These are phyloP conservation scores for Phytopythium chamaehyphon DNA, from an alignment of 352 stramenopile species.

Conservation along the genomic window DNA sequence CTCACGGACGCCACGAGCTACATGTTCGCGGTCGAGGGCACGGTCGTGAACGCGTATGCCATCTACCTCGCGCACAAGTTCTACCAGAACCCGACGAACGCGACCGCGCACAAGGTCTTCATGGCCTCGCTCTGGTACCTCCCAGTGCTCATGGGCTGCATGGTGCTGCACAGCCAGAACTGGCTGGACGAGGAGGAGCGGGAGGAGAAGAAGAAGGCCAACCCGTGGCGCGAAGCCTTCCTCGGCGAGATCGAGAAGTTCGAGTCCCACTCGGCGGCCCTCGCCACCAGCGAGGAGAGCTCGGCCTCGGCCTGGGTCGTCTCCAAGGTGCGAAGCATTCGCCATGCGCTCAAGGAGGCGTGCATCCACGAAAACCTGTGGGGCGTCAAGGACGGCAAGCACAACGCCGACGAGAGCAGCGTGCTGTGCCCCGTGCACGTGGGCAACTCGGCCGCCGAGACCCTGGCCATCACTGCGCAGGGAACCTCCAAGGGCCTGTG, in stretches of 20 bases:
- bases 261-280: conserved; percentile 29
- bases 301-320: conserved; percentile 61
- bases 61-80: conserved; percentile 96
- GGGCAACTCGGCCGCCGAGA: conserved; percentile 60
- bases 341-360: conserved; percentile 69
- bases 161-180: conserved; percentile 96
- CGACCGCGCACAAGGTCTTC: conserved; percentile 96
- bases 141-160: conserved; percentile 95
- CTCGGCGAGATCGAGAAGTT: conserved; percentile 68
- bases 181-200: conserved; percentile 78
- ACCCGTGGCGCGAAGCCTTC: conserved; percentile 64
- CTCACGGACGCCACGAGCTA: conserved; percentile 93
- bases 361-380: conserved; percentile 85
- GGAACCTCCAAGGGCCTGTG: conserved; percentile 36
- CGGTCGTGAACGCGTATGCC: conserved; percentile 94
- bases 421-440: conserved; percentile 81
- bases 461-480: conserved; percentile 51
- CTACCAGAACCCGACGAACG: conserved; percentile 91
- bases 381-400: conserved; percentile 72
- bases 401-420: conserved; percentile 64
- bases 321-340: conserved; percentile 53
- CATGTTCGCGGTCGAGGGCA: conserved; percentile 98
- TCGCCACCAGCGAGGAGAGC: conserved; percentile 37
- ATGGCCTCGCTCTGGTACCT: conserved; percentile 98
- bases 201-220: conserved; percentile 45